Evolutionary conservation across 2,329 filamentous ascomycete species (phyloP), one percentile per base, ranked within the genome.

Genomic region (Venturia asperata): DNA sequence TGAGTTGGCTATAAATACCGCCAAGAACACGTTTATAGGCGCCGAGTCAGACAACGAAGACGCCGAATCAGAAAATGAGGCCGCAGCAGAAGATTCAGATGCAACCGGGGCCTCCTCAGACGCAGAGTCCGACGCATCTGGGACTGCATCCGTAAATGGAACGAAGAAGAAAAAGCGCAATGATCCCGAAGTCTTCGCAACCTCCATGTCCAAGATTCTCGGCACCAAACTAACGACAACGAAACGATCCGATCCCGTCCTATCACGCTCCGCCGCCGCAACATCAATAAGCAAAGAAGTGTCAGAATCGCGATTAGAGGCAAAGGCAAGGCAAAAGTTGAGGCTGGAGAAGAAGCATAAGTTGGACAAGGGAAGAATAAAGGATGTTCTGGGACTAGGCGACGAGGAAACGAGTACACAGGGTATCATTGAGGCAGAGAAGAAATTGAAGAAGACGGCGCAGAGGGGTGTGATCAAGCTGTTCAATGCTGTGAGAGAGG

Each of bases 391-490:
- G 66, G 85, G 87, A 11, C 77, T 88, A 66, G 78, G 81, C 65
- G 84, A 83, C n/a, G 68, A 73, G 1, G 73, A 74, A 6, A 72
- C 37, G 11, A 79, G 77, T 66, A 81, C 80, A 1, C 84, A 82
- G 6, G 77, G 78, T 3, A 79, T 85, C 9, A 77, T 82, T 19
- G 90, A 89, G 72, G 84, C 87, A 71, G 93, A 97, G 80, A 88
- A 87, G 78, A 81, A 85, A 68, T 76, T 97, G 72, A 86, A 90
- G 72, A 94, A 96, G 80, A 91, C 90, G 61, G 92, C 92, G 56
- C 91, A 97, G 77, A 84, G 91, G 64, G 93, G 93, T 84, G 94
- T 99, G 49, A 88, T 97, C 30, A 95, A 93, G 80, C 81, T 99
- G 66, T 99, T 99, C 78, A 97, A 97, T 75, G 94, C 94, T 0